These are phyloP conservation scores for Euptelea pleiosperma DNA, from an alignment of 164 flowering plant species.

Conservation along the genomic window DNA sequence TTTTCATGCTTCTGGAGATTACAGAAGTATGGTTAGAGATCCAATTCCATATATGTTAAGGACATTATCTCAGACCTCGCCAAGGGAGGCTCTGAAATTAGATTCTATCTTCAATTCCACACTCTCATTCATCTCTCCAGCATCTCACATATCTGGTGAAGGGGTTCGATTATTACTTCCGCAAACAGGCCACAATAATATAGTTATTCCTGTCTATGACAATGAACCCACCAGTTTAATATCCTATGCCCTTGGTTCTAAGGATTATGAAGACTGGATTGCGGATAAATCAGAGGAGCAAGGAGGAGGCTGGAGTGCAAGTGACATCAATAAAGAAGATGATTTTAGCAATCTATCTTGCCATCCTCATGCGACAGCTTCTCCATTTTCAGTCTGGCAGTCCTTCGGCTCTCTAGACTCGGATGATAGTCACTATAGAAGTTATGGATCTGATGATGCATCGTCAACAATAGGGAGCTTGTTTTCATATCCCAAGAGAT, in stretches of 20 bases:
- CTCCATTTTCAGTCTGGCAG: slow-evolving; percentile 50
- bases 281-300: slow-evolving; percentile 38
- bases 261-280: slow-evolving; percentile 66
- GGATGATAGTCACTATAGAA: slow-evolving; percentile 50
- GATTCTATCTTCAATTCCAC: slow-evolving; percentile 33
- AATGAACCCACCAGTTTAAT: slow-evolving; percentile 88
- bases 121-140: slow-evolving; percentile 55
- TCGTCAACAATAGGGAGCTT: slow-evolving; percentile 34
- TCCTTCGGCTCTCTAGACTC: slow-evolving; percentile 61
- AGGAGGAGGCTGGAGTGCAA: slow-evolving; percentile 31
- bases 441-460: slow-evolving; percentile 64
- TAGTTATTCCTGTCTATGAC: slow-evolving; percentile 87
- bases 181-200: slow-evolving; percentile 38
- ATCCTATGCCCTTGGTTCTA: slow-evolving; percentile 82
- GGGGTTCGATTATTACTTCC: slow-evolving; percentile 71
- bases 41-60: slow-evolving; percentile 49
- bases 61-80: slow-evolving; percentile 45
- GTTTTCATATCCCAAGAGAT: slow-evolving; percentile 49
- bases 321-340: slow-evolving; percentile 29
- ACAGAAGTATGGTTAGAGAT: slow-evolving; percentile 62
- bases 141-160: slow-evolving; percentile 48
- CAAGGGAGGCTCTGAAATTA: slow-evolving; percentile 48
- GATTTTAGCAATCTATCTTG: slow-evolving; percentile 14
- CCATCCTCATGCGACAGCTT: slow-evolving; percentile 18
- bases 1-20: slow-evolving; percentile 91